Evolutionary conservation across 2,329 filamentous ascomycete species (phyloP).

Genomic region (Cytospora piceicola): DNA sequence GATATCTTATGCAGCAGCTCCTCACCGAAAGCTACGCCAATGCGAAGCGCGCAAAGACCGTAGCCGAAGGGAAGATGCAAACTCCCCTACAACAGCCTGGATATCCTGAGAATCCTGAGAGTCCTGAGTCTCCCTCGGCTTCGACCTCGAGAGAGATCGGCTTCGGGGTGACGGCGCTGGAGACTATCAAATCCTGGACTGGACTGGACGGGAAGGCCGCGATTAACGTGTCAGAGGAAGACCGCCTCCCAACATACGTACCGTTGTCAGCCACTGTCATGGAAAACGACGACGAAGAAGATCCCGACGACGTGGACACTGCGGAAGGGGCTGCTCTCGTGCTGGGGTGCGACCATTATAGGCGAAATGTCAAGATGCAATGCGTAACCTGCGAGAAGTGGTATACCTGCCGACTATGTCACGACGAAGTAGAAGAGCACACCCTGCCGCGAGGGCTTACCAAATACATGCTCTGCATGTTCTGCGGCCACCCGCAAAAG

Average conservation of each 20-base stretch:
- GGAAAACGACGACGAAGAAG: constrained; percentile 47
- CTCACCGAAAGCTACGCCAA: constrained; percentile 68
- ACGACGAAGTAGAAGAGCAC: constrained; percentile 82
- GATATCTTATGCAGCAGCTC: constrained; percentile 70
- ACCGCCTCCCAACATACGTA: constrained; percentile 70
- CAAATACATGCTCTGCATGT: constrained; percentile 96
- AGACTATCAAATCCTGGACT: constrained; percentile 63
- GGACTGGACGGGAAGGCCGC: constrained; percentile 45
- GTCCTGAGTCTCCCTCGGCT: background rate
- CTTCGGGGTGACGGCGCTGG: constrained; percentile 42
- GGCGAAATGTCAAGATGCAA: constrained; percentile 93
- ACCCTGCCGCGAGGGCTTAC: constrained; percentile 80
- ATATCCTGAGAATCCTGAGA: constrained; percentile 6
- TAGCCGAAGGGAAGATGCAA: constrained; percentile 28
- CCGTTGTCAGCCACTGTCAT: constrained; percentile 50
- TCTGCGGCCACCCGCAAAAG: constrained; percentile 82
- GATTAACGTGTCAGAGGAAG: constrained; percentile 46
- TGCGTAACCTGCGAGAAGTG: constrained; percentile 87
- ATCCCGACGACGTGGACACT: constrained; percentile 37
- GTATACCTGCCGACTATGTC: constrained; percentile 95
- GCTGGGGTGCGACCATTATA: constrained; percentile 90
- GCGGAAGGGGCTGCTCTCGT: constrained; percentile 39
- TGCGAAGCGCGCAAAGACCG: constrained; percentile 19
- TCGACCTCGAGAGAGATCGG: constrained; percentile 23
- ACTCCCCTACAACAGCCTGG: constrained; percentile 23